Evolutionary conservation across 495 filamentous ascomycete genomes (phyloP), one percentile per base, ranked within the genome.

Genomic region (Penicillium alfredii): DNA sequence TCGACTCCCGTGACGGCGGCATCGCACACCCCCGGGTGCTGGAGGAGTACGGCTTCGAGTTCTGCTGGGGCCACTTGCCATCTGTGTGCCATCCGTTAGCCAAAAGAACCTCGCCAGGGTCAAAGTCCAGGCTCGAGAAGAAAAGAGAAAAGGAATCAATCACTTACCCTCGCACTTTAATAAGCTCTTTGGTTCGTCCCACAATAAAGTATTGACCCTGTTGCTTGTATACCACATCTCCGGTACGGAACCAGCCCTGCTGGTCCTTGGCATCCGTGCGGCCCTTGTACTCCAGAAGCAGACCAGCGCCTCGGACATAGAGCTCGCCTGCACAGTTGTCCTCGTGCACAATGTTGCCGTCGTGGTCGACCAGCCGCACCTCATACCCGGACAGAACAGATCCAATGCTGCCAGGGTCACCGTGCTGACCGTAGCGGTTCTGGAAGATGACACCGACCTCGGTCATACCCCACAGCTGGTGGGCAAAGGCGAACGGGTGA

Each of bases 41-140:
- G 74, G 3, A 94, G 66, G 4, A 96, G 70, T 1, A 89, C 57
- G 0, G 73, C 78, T 53, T 96, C 89, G 1, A 96, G 61, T 63
- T 96, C 88, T 0, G 88, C 86, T 0, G 88, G 88, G 2, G 87
- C 83, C 3, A 96, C 86, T 62, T 94, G 89, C 49, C 64, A 68
- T 39, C 64, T 68, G 24, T 9, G 3, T 8, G 16, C 6, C 15
- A 29, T 34, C 25, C n/a, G 31, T 45, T 22, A 39, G 39, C 19
- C 15, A 19, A 22, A n/a, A n/a, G n/a, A n/a, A n/a, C n/a, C n/a
- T n/a, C n/a, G n/a, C n/a, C n/a, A n/a, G n/a, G n/a, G n/a, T 25
- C 8, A 25, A 7, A n/a, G 23, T 25, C 8, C 3, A 25, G 23
- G 23, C 8, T 23, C 8, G 11, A 9, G 6, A 4, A 27, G 3